A percentile compares a stretch with the other conserved stretches of the same genome.
Evolutionary conservation across 805 yeast species (phyloP).

Genomic region (Metschnikowia hibisci): DNA sequence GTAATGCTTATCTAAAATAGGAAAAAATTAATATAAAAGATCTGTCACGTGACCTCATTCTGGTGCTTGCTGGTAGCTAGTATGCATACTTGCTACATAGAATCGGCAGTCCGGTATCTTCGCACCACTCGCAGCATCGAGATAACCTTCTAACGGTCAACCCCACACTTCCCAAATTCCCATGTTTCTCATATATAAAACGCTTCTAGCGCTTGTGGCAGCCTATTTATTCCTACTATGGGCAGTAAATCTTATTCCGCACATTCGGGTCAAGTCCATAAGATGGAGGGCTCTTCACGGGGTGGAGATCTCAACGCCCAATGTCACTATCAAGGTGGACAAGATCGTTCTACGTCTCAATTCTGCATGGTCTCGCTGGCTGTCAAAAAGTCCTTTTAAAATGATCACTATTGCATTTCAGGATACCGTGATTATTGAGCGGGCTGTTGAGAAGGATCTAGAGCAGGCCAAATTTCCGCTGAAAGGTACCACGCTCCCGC

Average conservation of each 20-base stretch:
- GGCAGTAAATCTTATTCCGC: constrained; percentile 13
- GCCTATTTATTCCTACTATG: constrained; percentile 9
- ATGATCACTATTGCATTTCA: constrained; percentile 9
- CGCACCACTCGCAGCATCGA: background rate
- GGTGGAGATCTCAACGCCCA: constrained; percentile 9
- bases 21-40: too few species aligned
- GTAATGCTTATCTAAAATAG: too few species aligned
- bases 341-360: constrained; percentile 9
- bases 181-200: background rate
- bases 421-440: constrained; percentile 10
- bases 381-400: constrained; percentile 12
- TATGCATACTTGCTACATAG: background rate
- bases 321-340: constrained; percentile 6
- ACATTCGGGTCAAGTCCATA: constrained; percentile 12
- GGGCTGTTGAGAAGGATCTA: background rate
- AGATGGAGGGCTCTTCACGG: constrained; percentile 18
- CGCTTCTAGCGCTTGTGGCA: background rate
- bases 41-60: background rate
- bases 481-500: background rate
- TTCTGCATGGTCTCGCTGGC: constrained; percentile 5
- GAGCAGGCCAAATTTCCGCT: background rate
- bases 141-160: background rate
- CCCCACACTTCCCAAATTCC: background rate
- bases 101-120: constrained; percentile 1
- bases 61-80: background rate